These are phyloP conservation scores for Blastomyces parvus DNA, from an alignment of 2,329 filamentous ascomycete species.

Conservation along the genomic window DNA sequence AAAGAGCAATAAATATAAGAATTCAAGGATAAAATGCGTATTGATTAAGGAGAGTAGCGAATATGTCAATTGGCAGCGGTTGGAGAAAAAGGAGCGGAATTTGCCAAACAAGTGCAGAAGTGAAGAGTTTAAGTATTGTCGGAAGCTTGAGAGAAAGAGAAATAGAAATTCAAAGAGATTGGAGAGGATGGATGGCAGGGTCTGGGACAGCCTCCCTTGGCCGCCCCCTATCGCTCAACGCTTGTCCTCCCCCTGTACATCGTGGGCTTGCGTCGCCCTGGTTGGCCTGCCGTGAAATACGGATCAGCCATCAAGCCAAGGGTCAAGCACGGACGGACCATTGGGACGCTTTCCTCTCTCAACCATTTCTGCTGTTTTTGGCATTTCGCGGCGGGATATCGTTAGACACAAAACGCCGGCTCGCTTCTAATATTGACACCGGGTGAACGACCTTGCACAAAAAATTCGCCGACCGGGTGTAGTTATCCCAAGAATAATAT, in stretches of 20 bases:
- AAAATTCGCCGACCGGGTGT: background rate
- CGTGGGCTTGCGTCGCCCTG: background rate
- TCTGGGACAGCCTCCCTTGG: background rate
- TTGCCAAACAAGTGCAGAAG: constrained; percentile 5
- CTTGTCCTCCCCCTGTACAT: background rate
- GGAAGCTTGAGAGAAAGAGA: background rate
- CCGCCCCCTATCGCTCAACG: background rate
- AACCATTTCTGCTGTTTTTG: background rate
- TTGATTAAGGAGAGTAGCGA: background rate
- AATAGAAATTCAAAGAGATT: background rate
- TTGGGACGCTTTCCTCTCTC: background rate
- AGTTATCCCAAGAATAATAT: background rate
- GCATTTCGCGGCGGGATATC: background rate
- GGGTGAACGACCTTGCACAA: background rate
- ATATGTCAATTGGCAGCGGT: background rate
- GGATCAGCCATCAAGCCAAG: background rate
- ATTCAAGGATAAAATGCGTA: background rate
- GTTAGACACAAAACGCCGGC: background rate
- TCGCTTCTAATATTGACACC: background rate
- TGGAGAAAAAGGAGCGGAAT: constrained; percentile 1
- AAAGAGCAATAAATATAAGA: background rate
- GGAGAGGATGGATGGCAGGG: background rate
- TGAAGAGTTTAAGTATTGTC: background rate
- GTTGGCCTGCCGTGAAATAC: background rate
- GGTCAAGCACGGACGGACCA: background rate